Evolutionary conservation across 2,329 filamentous ascomycete genomes (phyloP).

Genomic region (Zarea fungicola): DNA sequence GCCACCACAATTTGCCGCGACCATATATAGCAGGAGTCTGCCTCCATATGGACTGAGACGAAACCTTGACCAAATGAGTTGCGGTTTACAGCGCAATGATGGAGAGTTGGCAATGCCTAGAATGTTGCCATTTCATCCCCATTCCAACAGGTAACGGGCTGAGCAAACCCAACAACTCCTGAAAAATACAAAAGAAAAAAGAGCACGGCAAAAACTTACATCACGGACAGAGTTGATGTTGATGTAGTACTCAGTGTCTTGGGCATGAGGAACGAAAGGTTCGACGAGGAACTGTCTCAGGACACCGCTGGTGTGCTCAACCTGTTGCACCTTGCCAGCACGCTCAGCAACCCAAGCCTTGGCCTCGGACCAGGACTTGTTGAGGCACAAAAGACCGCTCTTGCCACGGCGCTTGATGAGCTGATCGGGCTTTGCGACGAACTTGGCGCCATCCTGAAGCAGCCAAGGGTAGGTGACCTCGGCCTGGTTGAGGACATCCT

Average conservation of each 20-base stretch:
- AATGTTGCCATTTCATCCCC: not conserved
- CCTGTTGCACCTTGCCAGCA: constrained; percentile 86
- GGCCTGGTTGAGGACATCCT: constrained; percentile 85
- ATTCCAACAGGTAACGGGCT: not conserved
- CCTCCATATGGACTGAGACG: not conserved
- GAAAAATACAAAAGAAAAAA: constrained; percentile 19
- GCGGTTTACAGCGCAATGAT: not conserved
- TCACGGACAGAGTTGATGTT: constrained; percentile 99
- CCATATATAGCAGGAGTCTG: constrained; percentile 5
- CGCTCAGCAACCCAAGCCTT: constrained; percentile 90
- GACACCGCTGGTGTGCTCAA: constrained; percentile 84
- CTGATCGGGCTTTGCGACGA: constrained; percentile 99
- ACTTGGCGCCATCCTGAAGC: constrained; percentile 74
- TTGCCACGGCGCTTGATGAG: constrained; percentile 99
- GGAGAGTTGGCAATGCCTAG: not conserved
- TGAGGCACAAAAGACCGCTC: constrained; percentile 91
- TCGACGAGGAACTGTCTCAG: constrained; percentile 96
- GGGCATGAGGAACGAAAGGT: constrained; percentile 93
- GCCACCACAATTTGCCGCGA: not conserved
- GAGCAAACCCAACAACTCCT: constrained; percentile 10
- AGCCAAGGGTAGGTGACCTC: constrained; percentile 98
- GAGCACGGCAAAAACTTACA: constrained; percentile 58
- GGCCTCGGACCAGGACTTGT: constrained; percentile 95
- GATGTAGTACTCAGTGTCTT: constrained; percentile 98
- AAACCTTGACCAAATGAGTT: not conserved